Base-by-base conservation (phyloP, 2,329 filamentous ascomycete species). In the Macroventuria anomochaeta region DNA sequence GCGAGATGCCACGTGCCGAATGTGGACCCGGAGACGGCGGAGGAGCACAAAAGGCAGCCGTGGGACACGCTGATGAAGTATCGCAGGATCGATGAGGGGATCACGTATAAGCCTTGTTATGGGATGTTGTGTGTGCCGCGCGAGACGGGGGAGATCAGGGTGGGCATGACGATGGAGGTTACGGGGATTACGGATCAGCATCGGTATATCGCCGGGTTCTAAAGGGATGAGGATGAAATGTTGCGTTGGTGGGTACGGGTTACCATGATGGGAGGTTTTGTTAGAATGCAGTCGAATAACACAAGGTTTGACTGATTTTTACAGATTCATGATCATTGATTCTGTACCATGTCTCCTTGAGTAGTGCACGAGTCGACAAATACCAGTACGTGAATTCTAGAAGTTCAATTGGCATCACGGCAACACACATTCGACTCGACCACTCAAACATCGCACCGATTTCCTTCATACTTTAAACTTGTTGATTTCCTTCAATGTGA, bases 71-170 rank as follows among this genome's bases (percentile, higher is more conserved):
- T 88, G 47, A 83, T 86, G 78, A 82, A 81, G 63, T 87, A 85
- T 69, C 74, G 85, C 7, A 71, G 84, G 23, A 77, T 87, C 5
- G 85, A 88, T 65, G 75, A 81, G 61, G 85, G 85, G 0, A 79
- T 84, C 21, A 86, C 79, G 71, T 87, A 77, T 58, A 88, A 88
- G 74, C 85, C 85, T 33, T 87, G 85, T 61, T 88, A 87, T 76
- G 85, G 85, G 1, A 88, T 88, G 86, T 68, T 88, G 63, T 82
- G 83, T 66, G 82, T 83, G 46, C 85, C 86, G 13, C 76, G 80
- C 55, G 81, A 85, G 36, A 83, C 85, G 57, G 84, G 83, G 0
- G 67, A 75, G 40, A 65, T 88, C 8, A 76, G 77, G 51, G 81
- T 88, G 10, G 85, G 85, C 0, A 85, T 84, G 79, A 77, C 71